Percentiles rank a stretch among this genome's conserved stretches.
These are phyloP conservation scores for Smittium culicis DNA, from an alignment of 371 early-diverging fungal species.

Conservation along the genomic window DNA sequence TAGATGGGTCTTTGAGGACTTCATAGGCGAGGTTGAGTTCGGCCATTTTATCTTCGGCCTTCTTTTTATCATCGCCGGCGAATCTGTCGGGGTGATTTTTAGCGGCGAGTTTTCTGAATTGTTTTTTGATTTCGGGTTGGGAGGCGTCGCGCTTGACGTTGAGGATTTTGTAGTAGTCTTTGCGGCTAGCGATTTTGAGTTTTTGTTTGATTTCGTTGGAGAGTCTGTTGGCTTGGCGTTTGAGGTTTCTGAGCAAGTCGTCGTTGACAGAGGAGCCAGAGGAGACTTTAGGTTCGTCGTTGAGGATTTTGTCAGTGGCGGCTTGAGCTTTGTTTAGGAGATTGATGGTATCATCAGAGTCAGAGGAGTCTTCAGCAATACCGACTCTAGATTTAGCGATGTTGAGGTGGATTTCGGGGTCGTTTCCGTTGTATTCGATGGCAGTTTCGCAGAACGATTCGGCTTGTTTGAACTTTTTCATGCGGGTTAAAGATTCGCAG, in stretches of 20 bases:
- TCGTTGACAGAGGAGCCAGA: conserved; percentile 15
- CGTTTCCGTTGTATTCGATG: conserved; percentile 36
- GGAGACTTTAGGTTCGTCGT: conserved; percentile 44
- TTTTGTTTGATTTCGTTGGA: conserved; percentile 43
- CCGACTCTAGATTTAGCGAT: conserved; percentile 29
- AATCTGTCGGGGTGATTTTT: conserved; percentile 86
- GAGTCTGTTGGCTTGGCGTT: conserved; percentile 4
- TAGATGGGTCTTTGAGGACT: conserved; percentile 65
- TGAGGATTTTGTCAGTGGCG: too few relatives aligned
- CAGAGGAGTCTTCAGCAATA: conserved; percentile 34
- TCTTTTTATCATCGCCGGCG: conserved; percentile 56
- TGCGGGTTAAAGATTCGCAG: conserved; percentile 43
- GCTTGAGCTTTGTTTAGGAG: conserved; percentile 52
- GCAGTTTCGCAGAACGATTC: conserved; percentile 33
- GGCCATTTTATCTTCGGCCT: conserved; percentile 78
- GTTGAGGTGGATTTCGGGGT: conserved; percentile 51
- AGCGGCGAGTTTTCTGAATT: conserved; percentile 77
- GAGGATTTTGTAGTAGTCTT: conserved; percentile 90
- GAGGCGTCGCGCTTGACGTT: conserved; percentile 64
- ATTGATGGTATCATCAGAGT: conserved; percentile 35
- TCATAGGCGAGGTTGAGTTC: conserved; percentile 89
- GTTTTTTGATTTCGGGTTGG: conserved; percentile 73
- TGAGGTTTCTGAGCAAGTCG: background rate
- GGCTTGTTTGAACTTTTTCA: conserved; percentile 28
- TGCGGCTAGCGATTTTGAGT: conserved; percentile 50